Evolutionary conservation across 2,329 filamentous ascomycete species (phyloP).

Genomic region (Aspergillus sp.): DNA sequence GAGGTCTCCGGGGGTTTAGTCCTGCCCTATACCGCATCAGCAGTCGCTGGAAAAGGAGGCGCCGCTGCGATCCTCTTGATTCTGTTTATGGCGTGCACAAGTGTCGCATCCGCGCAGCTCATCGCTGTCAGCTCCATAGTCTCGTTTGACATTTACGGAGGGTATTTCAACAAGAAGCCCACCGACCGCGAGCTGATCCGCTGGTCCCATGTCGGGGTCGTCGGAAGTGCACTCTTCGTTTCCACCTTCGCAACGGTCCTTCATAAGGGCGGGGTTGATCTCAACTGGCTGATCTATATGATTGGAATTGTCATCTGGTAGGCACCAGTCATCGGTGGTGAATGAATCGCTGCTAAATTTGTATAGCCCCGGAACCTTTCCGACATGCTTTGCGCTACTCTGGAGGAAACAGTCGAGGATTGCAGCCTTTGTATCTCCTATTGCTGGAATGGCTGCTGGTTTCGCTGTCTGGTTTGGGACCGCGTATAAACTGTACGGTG

Average conservation of each 20-base stretch:
- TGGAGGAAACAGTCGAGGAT: neutral
- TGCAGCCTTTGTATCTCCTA: neutral
- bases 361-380: conserved; percentile 36
- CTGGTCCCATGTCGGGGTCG: conserved; percentile 51
- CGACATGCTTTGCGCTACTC: conserved; percentile 22
- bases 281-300: conserved; percentile 44
- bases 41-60: conserved; percentile 39
- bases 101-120: conserved; percentile 51
- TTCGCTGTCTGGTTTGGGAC: neutral
- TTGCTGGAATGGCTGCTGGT: neutral
- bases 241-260: conserved; percentile 34
- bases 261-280: conserved; percentile 28
- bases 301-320: conserved; percentile 28
- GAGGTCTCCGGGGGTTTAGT: conserved; percentile 36
- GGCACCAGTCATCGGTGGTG: too few relatives aligned
- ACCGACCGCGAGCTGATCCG: conserved; percentile 49
- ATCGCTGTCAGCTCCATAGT: conserved; percentile 55
- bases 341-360: conserved; percentile 16
- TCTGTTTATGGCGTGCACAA: conserved; percentile 44
- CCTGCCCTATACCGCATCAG: conserved; percentile 34
- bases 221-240: conserved; percentile 44
- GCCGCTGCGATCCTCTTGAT: conserved; percentile 34
- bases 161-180: conserved; percentile 47
- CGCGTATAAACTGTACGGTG: neutral
- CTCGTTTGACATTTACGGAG: conserved; percentile 54